These are phyloP conservation scores for Ramaria rubella DNA, from an alignment of 768 basidiomycete species.

Conservation along the genomic window DNA sequence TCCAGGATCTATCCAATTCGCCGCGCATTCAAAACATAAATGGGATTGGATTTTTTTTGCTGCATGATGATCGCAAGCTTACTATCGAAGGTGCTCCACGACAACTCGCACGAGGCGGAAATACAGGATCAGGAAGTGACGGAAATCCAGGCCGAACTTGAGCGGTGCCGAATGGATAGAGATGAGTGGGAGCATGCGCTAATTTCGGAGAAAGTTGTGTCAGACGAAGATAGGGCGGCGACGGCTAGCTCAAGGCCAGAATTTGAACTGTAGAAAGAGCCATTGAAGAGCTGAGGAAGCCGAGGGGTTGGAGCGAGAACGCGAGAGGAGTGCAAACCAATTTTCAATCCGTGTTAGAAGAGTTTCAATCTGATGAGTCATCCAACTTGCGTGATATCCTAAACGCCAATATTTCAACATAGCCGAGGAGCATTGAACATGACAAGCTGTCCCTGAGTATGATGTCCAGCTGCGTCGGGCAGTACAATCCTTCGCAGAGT, in stretches of 20 bases:
- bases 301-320: constrained; percentile 56
- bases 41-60: no score
- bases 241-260: constrained; percentile 54
- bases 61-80: no score
- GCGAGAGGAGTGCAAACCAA: constrained; percentile 74
- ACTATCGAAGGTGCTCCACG: constrained; percentile 57
- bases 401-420: constrained; percentile 14
- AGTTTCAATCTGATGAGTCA: constrained; percentile 83
- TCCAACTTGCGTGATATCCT: not conserved
- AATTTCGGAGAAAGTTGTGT: constrained; percentile 58
- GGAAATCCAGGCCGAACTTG: constrained; percentile 80
- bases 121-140: constrained; percentile 74
- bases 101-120: constrained; percentile 61
- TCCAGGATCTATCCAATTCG: no score
- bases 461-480: constrained; percentile 64
- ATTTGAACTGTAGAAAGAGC: constrained; percentile 58
- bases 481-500: constrained; percentile 81
- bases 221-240: constrained; percentile 62
- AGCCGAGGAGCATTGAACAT: constrained; percentile 91
- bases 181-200: constrained; percentile 62
- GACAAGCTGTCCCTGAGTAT: constrained; percentile 75
- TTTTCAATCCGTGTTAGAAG: constrained; percentile 86
- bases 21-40: no score
- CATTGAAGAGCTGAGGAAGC: constrained; percentile 48
- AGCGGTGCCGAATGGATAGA: constrained; percentile 76